Evolutionary conservation across 495 filamentous ascomycete species (phyloP).

Genomic region (Terfezia boudieri): DNA sequence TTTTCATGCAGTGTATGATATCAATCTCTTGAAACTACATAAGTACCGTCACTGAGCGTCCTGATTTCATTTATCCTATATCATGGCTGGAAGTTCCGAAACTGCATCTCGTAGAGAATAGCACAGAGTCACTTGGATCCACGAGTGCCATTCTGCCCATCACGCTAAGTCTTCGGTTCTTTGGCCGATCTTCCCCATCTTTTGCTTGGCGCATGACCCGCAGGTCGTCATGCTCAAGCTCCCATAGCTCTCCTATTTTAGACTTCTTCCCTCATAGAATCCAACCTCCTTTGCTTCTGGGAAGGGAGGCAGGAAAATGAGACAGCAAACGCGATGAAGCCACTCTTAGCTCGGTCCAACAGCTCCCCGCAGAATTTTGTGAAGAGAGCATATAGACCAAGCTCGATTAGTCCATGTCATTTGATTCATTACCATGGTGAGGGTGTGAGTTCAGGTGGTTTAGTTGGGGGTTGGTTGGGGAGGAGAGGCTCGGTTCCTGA

Average conservation of each 20-base stretch:
- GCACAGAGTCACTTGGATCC: too few species aligned
- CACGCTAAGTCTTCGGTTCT: too few species aligned
- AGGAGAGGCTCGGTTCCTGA: neutral
- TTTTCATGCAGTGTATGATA: too few species aligned
- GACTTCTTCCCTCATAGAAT: neutral
- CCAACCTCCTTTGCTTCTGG: neutral
- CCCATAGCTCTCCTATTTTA: neutral
- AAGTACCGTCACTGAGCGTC: too few species aligned
- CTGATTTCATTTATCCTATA: too few species aligned
- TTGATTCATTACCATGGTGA: neutral
- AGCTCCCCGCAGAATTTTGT: neutral
- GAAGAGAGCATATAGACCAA: neutral
- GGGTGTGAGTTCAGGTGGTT: neutral
- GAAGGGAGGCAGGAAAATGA: neutral
- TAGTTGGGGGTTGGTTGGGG: neutral
- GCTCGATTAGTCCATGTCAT: neutral
- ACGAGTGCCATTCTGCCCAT: too few species aligned
- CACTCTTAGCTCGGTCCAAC: neutral
- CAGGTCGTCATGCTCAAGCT: neutral
- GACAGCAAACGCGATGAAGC: neutral
- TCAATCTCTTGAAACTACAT: too few species aligned
- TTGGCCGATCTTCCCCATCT: too few species aligned
- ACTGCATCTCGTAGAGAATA: too few species aligned
- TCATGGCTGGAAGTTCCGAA: too few species aligned
- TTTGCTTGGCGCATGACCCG: too few species aligned